Percentiles rank a stretch among this genome's conserved stretches.
Conservation (phyloP, 1,284 basidiomycete species). For the Pulchroboletus neoregius region DNA sequence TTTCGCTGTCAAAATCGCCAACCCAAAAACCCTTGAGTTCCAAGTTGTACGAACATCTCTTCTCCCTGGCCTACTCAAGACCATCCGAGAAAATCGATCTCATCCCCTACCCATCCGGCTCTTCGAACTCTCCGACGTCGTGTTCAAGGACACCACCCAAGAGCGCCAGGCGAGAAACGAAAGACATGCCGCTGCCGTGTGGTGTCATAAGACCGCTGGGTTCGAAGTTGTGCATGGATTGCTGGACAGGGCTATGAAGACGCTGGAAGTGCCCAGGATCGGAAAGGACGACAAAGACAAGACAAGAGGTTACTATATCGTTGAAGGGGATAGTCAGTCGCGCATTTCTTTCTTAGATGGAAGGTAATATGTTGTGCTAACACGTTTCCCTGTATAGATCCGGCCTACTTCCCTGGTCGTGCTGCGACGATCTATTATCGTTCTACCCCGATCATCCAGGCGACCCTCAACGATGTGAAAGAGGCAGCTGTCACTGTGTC, state of each 20-base stretch:
- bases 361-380: constrained; percentile 5
- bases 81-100: constrained; percentile 93
- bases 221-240: constrained; percentile 97
- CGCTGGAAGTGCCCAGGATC: constrained; percentile 86
- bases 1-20: constrained; percentile 86
- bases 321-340: constrained; percentile 71
- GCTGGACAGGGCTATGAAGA: constrained; percentile 91
- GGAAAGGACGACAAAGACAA: constrained; percentile 52
- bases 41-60: constrained; percentile 97
- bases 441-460: constrained; percentile 37
- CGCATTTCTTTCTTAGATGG: not conserved
- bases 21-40: constrained; percentile 97
- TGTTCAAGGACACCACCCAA: constrained; percentile 74
- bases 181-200: constrained; percentile 85
- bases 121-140: constrained; percentile 94
- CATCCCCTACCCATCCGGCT: constrained; percentile 90
- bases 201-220: constrained; percentile 94
- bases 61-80: constrained; percentile 94
- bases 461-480: constrained; percentile 18
- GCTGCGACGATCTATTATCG: constrained; percentile 91
- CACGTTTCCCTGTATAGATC: constrained; percentile 47
- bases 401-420: constrained; percentile 92
- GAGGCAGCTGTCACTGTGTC: constrained; percentile 24
- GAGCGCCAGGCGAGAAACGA: constrained; percentile 89
- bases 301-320: constrained; percentile 86